Evolutionary conservation across 2,329 filamentous ascomycete species (phyloP).

Genomic region (Knufia petricola): DNA sequence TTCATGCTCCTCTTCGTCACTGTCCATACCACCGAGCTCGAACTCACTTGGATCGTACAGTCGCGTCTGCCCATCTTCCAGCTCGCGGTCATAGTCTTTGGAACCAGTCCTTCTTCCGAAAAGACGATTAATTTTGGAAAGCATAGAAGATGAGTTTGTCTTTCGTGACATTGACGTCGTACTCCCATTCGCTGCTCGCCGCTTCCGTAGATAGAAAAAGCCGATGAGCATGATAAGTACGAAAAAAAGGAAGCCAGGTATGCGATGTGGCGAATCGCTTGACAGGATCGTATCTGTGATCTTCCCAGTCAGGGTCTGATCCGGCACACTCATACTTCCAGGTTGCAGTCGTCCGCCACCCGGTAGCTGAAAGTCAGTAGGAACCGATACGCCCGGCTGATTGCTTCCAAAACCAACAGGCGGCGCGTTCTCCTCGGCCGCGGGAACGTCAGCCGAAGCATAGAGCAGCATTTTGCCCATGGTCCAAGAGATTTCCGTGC

Average conservation of each 20-base stretch:
- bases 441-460: slow-evolving; percentile 74
- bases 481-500: slow-evolving; percentile 92
- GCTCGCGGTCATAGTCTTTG: slow-evolving; percentile 66
- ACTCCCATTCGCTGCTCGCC: slow-evolving; percentile 41
- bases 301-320: slow-evolving; percentile 35
- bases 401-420: slow-evolving; percentile 94
- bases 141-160: slow-evolving; percentile 22
- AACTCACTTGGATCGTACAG: slow-evolving; percentile 49
- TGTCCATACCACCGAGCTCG: slow-evolving; percentile 59
- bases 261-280: slow-evolving; percentile 55
- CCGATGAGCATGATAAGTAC: slow-evolving; percentile 61
- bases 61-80: slow-evolving; percentile 58
- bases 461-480: slow-evolving; percentile 94
- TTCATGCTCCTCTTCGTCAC: slow-evolving; percentile 26
- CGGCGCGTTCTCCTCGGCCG: slow-evolving; percentile 45
- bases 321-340: slow-evolving; percentile 23
- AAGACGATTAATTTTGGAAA: slow-evolving; percentile 27
- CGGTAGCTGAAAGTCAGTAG: slow-evolving; percentile 75
- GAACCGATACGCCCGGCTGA: slow-evolving; percentile 47
- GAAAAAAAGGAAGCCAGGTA: slow-evolving; percentile 69
- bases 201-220: slow-evolving; percentile 62
- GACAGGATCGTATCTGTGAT: slow-evolving; percentile 56
- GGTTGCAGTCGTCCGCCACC: slow-evolving; percentile 24
- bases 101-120: slow-evolving; percentile 24
- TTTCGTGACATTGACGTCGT: slow-evolving; percentile 36